Evolutionary conservation across 495 filamentous ascomycete genomes (phyloP).

Genomic region (Immersiella caudata): DNA sequence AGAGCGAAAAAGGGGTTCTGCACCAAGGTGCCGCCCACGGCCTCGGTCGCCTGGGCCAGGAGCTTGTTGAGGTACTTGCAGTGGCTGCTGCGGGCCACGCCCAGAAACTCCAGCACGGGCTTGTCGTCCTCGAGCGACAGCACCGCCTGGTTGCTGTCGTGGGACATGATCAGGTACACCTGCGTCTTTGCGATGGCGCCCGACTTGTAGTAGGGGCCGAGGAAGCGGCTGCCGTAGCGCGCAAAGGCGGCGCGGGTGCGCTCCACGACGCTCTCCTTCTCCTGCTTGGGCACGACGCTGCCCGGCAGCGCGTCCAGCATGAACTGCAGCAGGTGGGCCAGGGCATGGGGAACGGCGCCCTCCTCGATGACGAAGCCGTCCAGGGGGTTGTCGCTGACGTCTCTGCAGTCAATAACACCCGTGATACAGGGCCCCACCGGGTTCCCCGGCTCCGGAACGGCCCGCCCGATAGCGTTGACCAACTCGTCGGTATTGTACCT

Average conservation of each 20-base stretch:
- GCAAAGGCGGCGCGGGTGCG: conserved; percentile 51
- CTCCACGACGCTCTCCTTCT: conserved; percentile 38
- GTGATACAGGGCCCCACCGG: conserved; percentile 68
- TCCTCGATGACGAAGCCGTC: conserved; percentile 70
- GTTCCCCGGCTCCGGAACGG: conserved; percentile 49
- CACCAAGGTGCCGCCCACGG: conserved; percentile 60
- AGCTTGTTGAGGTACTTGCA: conserved; percentile 56
- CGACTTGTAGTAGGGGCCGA: conserved; percentile 59
- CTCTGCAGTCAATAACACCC: conserved; percentile 64
- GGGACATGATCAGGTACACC: conserved; percentile 71
- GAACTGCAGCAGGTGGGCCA: conserved; percentile 57
- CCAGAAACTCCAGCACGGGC: conserved; percentile 59
- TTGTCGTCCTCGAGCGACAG: conserved; percentile 63
- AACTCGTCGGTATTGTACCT: conserved; percentile 61
- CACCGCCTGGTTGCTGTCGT: conserved; percentile 67
- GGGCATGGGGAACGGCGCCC: conserved; percentile 61
- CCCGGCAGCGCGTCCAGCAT: conserved; percentile 61
- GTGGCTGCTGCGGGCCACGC: conserved; percentile 57
- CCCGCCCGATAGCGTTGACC: conserved; percentile 59
- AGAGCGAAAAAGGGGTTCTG: conserved; percentile 59
- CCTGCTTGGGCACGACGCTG: conserved; percentile 44
- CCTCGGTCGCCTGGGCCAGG: conserved; percentile 55
- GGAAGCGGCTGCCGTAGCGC: conserved; percentile 52
- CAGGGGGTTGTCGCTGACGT: conserved; percentile 54
- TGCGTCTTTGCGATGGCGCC: conserved; percentile 63